A percentile compares a stretch with the other conserved stretches of the same genome.
These are phyloP conservation scores for Pythium biforme DNA, from an alignment of 352 stramenopile species.

Conservation along the genomic window DNA sequence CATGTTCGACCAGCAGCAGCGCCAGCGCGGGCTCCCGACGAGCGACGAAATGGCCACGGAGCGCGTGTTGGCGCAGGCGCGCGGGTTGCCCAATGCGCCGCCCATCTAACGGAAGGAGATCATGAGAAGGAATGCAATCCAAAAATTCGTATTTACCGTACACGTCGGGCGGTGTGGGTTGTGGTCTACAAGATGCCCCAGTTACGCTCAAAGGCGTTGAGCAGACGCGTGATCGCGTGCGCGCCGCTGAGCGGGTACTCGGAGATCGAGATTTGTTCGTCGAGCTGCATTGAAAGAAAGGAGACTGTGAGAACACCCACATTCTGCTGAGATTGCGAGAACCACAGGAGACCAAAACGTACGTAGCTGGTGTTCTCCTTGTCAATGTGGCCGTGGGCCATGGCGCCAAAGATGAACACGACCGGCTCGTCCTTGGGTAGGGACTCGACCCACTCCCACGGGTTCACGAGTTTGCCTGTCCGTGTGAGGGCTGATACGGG, in stretches of 20 bases:
- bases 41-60: constrained; percentile 92
- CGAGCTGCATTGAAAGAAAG: constrained; percentile 42
- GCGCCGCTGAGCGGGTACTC: constrained; percentile 98
- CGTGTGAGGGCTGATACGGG: constrained; percentile 81
- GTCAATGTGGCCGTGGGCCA: constrained; percentile 96
- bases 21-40: constrained; percentile 89
- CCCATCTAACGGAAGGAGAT: constrained; percentile 12
- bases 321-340: background rate
- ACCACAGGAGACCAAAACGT: constrained; percentile 22
- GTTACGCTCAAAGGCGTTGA: constrained; percentile 97
- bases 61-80: constrained; percentile 93
- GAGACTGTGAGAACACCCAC: background rate
- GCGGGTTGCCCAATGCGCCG: constrained; percentile 32
- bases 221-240: constrained; percentile 94
- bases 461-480: constrained; percentile 94
- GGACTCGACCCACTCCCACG: constrained; percentile 92
- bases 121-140: constrained; percentile 90
- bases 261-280: constrained; percentile 97
- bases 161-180: background rate
- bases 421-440: constrained; percentile 91
- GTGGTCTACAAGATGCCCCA: constrained; percentile 97
- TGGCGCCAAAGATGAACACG: constrained; percentile 98
- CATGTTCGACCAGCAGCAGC: constrained; percentile 94
- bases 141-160: constrained; percentile 27
- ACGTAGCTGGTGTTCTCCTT: constrained; percentile 97